Evolutionary conservation across 306 rosid genomes (phyloP), one percentile per base, ranked within the genome.

Genomic region (Begonia fuchsioides): DNA sequence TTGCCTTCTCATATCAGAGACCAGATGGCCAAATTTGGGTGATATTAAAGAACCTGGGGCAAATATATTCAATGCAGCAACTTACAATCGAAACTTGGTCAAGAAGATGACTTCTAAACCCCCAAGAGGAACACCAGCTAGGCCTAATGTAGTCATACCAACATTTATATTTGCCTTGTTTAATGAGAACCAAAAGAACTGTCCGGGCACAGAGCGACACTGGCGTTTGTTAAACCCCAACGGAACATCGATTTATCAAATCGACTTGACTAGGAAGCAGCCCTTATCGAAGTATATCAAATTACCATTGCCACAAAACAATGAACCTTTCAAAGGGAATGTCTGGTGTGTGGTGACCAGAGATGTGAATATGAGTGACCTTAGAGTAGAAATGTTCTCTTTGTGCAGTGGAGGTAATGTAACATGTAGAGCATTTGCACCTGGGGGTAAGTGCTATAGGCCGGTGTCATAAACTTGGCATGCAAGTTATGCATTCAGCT

Each of bases 1-100:
- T 61, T 63, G 64, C 8, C 56, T 87, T 0, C 55, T 66, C 12
- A 66, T 87, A 44, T 39, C 96, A 0, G 88, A 87, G 68, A 83
- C 94, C 0, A 93, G 94, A 4, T 87, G 96, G 96, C 96, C 94
- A 0, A 78, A 60, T 1, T 54, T 76, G 0, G 79, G 94, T 0
- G 79, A 75, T 51, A 47, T 53, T 12, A 74, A 62, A 14, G 65
- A 77, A 49, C 53, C 38, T 0, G 86, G 88, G 2, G 94, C 93
- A 1, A 83, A 73, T 56, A 50, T 65, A 20, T 45, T 5, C 47
- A 76, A 78, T 13, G 93, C 94, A 0, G 94, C 93, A 6, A 72
- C 72, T 7, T 87, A 83, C 55, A 83, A 80, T 40, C 76, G 79
- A 0, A 87, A 87, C 43, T 64, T 83, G 10, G 47, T 87, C 0